These are phyloP conservation scores for Apophysomyces ossiformis DNA, from an alignment of 371 early-diverging fungal genomes.

Conservation along the genomic window DNA sequence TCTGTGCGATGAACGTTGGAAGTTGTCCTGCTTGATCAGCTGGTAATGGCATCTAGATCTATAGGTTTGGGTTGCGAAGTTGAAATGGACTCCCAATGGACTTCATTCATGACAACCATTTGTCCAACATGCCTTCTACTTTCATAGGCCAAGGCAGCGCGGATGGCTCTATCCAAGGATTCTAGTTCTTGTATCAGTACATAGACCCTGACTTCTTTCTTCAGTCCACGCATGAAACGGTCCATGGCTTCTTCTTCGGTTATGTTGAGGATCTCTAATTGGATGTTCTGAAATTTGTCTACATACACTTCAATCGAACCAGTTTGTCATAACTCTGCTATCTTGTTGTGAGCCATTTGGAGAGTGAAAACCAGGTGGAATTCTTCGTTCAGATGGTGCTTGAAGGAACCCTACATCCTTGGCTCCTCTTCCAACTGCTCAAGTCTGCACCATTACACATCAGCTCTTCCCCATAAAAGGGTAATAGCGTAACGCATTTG, in stretches of 20 bases:
- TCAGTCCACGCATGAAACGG: conserved; percentile 10
- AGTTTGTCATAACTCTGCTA: conserved; percentile 7
- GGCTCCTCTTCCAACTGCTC: conserved; percentile 5
- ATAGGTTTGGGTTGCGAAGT: neutral
- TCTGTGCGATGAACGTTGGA: neutral
- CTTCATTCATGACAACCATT: neutral
- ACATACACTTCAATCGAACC: neutral
- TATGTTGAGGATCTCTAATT: neutral
- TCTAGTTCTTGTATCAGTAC: conserved; percentile 1
- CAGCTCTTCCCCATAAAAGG: neutral
- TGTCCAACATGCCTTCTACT: neutral
- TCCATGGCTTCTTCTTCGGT: conserved; percentile 19
- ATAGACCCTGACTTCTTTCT: neutral
- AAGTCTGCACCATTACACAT: neutral
- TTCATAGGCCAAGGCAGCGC: conserved; percentile 3
- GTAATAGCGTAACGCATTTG: neutral
- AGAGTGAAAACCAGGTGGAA: neutral
- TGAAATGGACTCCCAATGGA: neutral
- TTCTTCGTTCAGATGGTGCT: neutral
- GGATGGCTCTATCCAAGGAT: neutral
- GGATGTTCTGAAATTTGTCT: neutral
- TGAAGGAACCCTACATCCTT: neutral
- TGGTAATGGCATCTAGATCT: neutral
- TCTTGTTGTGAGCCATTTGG: conserved; percentile 10
- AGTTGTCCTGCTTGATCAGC: neutral